Evolutionary conservation across 2,329 filamentous ascomycete genomes (phyloP).

Genomic region (Magnaporthiopsis incrustans): DNA sequence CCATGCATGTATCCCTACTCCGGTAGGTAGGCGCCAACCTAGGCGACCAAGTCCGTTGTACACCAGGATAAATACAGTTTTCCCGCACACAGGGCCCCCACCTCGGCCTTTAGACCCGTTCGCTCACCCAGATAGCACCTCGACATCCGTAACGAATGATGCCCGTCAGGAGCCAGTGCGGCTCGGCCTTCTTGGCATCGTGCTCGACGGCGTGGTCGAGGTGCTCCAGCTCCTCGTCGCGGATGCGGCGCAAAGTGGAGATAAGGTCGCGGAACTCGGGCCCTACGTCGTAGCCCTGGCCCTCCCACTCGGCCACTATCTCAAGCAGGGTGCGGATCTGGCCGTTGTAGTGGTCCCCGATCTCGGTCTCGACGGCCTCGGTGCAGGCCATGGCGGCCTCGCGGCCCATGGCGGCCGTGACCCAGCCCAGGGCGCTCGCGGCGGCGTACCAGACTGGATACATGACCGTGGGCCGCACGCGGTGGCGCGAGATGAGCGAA

Average conservation of each 20-base stretch:
- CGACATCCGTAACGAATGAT: slow-evolving; percentile 85
- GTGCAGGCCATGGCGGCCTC: slow-evolving; percentile 98
- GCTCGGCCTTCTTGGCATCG: slow-evolving; percentile 81
- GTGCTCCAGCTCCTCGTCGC: slow-evolving; percentile 96
- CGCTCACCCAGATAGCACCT: slow-evolving; percentile 87
- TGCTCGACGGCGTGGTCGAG: slow-evolving; percentile 91
- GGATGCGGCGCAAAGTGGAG: slow-evolving; percentile 67
- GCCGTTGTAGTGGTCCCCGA: slow-evolving; percentile 89
- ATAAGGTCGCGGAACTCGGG: slow-evolving; percentile 69
- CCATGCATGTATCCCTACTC: not conserved
- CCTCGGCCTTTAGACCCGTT: slow-evolving; percentile 36
- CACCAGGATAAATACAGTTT: not conserved
- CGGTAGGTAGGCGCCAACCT: no score
- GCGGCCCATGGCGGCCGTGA: slow-evolving; percentile 77
- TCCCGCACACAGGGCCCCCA: not conserved
- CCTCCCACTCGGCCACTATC: slow-evolving; percentile 71
- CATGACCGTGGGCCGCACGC: slow-evolving; percentile 84
- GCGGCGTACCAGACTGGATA: slow-evolving; percentile 83
- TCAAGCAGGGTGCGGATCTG: slow-evolving; percentile 77
- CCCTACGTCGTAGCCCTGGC: slow-evolving; percentile 70
- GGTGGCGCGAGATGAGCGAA: slow-evolving; percentile 70
- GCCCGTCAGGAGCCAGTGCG: slow-evolving; percentile 81
- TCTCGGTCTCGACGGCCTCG: slow-evolving; percentile 97
- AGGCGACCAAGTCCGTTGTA: not conserved
- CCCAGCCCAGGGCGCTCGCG: slow-evolving; percentile 78